Base-by-base conservation (phyloP, 805 yeast genomes). In the Yamadazyma laniorum region DNA sequence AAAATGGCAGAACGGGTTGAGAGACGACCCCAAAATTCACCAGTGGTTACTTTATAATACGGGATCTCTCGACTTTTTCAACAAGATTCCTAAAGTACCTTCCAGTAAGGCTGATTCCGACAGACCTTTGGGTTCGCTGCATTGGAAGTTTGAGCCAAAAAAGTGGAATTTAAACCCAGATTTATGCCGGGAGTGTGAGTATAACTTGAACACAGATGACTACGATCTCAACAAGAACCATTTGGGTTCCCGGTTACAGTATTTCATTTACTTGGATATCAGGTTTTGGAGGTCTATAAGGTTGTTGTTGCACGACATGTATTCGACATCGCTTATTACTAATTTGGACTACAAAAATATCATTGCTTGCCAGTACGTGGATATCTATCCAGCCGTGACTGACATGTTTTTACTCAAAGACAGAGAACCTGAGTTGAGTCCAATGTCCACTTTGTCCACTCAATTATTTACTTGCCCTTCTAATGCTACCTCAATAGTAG, bases 381-480 rank as follows among this genome's bases (percentile, higher is more conserved):
- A 88, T 49, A 67, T 88, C 0, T 91, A 91, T 56, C 90, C 95
- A 0, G 72, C 76, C 6, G 61, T 86, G 12, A 79, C 85, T 1
- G 86, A 86, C 45, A 67, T 83, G 65, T 85, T 81, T 48, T 68
- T 85, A 32, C 62, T 74, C 0, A 65, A 79, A 45, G 99, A 93
- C 53, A 72, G 96, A 43, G 98, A 93, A 53, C 95, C 96, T 0
- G 96, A 89, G 49, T 62, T 77, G 38, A 86, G 91, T 9, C 72
- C 85, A 3, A 70, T 90, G 66, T 74, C 81, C 26, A 77, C 82
- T 26, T 63, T 91, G 15, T 80, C 95, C 0, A 80, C 91, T 0
- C 99, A 93, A 60, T 63, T 93, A 16, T 89, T 89, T 59, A 90
- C 97, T 0, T 83, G 95, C 37, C 96, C 97, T 0, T 76, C 89